Base-by-base conservation (phyloP, 371 early-diverging fungal genomes). In the Actinomucor elegans region DNA sequence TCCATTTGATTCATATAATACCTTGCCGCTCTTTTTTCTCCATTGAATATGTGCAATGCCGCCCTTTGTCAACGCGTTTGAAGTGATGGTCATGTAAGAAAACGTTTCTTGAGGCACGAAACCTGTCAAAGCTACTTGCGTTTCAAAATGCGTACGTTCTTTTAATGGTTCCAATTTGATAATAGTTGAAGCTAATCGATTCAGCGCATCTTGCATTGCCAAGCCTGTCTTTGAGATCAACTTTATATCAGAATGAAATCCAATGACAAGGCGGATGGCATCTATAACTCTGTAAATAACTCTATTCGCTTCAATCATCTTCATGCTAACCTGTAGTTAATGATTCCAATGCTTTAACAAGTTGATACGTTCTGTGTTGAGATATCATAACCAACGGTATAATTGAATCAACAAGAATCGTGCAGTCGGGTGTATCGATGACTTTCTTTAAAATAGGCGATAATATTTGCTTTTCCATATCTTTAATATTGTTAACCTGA, bases 1-100 rank as follows among this genome's bases (percentile, higher is more conserved):
- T 0, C 71, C 69, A 24, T 71, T 60, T 10, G 67, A 65, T 27
- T 67, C 71, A 35, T 71, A 73, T 5, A 50, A 55, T 1, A 76
- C 71, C 48, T 76, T 73, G 10, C 77, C 77, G 42, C 77, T 76
- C 60, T 73, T 73, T 14, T 66, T 64, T 11, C 71, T 65, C 77
- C 77, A 76, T 52, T 71, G 67, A 35, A 76, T 64, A 14, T 59
- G 52, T 1, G 69, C 73, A 28, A 73, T 24, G 5, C 63, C 73
- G 5, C 71, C 75, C 9, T 55, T 57, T 17, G 52, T 54, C 0
- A 67, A 17, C 29, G 35, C 38, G 36, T 76, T 76, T 15, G 69
- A 64, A 8, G 59, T 66, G 14, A 64, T 57, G 4, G 45, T 67
- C 63, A 76, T 51, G 28, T 76, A 73, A 14, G 71, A 66, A 47